These are phyloP conservation scores for Diaporthe citri DNA, from an alignment of 2,329 filamentous ascomycete genomes.

Conservation along the genomic window DNA sequence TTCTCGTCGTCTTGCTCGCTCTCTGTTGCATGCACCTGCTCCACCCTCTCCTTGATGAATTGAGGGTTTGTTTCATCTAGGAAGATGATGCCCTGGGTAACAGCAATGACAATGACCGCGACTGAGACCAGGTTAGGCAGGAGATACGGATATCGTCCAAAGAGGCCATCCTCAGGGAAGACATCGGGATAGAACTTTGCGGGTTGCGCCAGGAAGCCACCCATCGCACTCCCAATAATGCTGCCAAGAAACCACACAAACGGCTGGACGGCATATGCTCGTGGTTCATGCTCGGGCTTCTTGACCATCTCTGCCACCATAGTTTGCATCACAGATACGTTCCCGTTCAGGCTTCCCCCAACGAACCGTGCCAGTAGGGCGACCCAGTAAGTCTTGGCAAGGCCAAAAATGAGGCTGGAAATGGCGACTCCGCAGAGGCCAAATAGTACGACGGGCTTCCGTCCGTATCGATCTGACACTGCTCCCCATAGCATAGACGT, in stretches of 20 bases:
- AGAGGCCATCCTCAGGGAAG: conserved; percentile 55
- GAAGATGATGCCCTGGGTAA: conserved; percentile 74
- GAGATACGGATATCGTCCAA: conserved; percentile 78
- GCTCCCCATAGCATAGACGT: conserved; percentile 58
- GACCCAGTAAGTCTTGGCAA: conserved; percentile 57
- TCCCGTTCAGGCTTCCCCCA: conserved; percentile 55
- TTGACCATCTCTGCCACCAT: conserved; percentile 59
- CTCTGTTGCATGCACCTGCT: conserved; percentile 43
- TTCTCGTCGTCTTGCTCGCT: conserved; percentile 47
- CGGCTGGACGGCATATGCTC: conserved; percentile 39
- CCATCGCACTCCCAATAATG: conserved; percentile 40
- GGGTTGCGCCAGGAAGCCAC: conserved; percentile 39
- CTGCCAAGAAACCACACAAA: conserved; percentile 40
- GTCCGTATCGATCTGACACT: conserved; percentile 55
- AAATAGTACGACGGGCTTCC: conserved; percentile 49
- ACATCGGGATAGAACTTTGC: conserved; percentile 42
- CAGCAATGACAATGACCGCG: conserved; percentile 72
- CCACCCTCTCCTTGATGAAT: conserved; percentile 30
- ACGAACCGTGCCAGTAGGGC: conserved; percentile 56
- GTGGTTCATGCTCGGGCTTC: conserved; percentile 55
- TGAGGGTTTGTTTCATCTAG: conserved; percentile 61
- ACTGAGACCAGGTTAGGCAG: conserved; percentile 69
- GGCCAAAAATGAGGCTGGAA: conserved; percentile 56
- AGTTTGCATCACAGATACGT: conserved; percentile 56
- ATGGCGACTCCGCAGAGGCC: conserved; percentile 51